Evolutionary conservation across 2,329 filamentous ascomycete species (phyloP).

Genomic region (Trichophyton simii): DNA sequence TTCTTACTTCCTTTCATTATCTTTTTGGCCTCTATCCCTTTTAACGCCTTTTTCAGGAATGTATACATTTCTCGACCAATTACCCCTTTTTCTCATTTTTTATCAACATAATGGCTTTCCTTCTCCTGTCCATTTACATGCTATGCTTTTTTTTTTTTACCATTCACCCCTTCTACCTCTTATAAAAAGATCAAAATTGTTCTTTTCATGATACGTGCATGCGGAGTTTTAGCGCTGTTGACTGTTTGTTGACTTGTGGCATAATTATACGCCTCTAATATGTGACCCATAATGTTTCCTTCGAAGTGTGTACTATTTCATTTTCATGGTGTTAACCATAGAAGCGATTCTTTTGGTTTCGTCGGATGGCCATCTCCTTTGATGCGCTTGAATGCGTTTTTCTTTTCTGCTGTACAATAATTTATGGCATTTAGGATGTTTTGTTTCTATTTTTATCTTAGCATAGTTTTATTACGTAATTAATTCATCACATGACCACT

Average conservation of each 20-base stretch:
- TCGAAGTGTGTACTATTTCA: neutral
- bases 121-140: neutral
- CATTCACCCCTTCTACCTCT: constrained; percentile 11
- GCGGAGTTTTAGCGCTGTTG: constrained; percentile 4
- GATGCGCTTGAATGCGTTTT: neutral
- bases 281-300: neutral
- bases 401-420: neutral
- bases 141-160: neutral
- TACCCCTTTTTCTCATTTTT: neutral
- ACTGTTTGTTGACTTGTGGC: neutral
- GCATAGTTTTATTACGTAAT: neutral
- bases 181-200: neutral
- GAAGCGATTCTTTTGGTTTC: constrained; percentile 1
- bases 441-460: neutral
- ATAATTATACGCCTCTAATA: constrained; percentile 1
- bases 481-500: neutral
- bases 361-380: neutral
- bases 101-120: neutral
- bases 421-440: neutral
- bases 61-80: neutral
- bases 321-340: constrained; percentile 5
- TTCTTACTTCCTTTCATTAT: constrained; percentile 1
- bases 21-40: neutral
- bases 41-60: neutral
- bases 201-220: constrained; percentile 3